Base-by-base conservation (phyloP, 176 grass and related monocot genomes). In the Hsuehochloa calcarea region DNA sequence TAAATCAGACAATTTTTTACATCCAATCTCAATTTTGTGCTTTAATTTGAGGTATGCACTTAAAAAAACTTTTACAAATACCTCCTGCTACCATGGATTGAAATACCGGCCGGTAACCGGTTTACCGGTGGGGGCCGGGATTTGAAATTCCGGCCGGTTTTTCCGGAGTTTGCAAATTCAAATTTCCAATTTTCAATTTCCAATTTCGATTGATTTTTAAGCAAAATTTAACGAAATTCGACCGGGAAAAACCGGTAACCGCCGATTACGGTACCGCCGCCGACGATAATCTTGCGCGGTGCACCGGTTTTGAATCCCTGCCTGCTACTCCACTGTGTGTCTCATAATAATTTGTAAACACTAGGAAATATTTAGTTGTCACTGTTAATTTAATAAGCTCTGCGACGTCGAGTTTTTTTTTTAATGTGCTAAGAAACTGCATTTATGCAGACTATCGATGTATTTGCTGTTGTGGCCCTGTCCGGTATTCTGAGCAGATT, bases 381-480 rank as follows among this genome's bases (percentile, higher is more conserved):
- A 45, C 20, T 43, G n/a, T 62, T 72, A 67, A 46, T 69, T 43
- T 14, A 77, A 27, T 46, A 72, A 38, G 10, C 17, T 65, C 9
- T 46, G 31, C 3, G 16, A 73, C 16, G 44, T 80, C 25, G 1
- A 35, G 17, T 12, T 3, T 15, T n/a, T n/a, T 87, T 54, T 89
- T 49, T 20, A 40, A 45, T 82, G 26, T 4, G 64, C 54, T 55
- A 38, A 85, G 37, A 29, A 76, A 43, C 29, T 75, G 52, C 43
- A 65, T 85, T 61, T 95, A 16, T 64, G 81, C 87, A 95, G 96
- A 93, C 91, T n/a, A 89, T 98, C 23, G 91, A 98, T 92, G 93
- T 95, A 65, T 98, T 98, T 90, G 96, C 96, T 46, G 85, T 98
- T 52, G 89, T 98, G 10, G 93, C 93, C 45, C 86, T 98, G 52